Percentiles rank a stretch among this genome's conserved stretches.
Evolutionary conservation across 768 basidiomycete species (phyloP).

Genomic region (Kwoniella sp.): DNA sequence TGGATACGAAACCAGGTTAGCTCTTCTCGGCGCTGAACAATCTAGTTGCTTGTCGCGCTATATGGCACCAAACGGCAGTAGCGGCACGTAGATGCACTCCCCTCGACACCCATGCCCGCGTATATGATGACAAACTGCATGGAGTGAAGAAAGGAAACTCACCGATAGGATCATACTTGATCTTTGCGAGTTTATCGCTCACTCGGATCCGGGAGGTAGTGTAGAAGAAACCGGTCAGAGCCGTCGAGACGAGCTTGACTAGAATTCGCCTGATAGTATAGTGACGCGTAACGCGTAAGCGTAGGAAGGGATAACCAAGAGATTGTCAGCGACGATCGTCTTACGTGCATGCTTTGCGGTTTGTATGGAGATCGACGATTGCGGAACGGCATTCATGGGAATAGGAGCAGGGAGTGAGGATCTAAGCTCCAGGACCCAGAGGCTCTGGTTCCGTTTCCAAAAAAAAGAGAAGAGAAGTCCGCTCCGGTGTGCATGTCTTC

Average conservation of each 20-base stretch:
- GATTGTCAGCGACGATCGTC: neutral
- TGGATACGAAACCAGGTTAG: neutral
- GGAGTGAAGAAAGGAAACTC: slow-evolving; percentile 46
- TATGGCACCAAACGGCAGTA: neutral
- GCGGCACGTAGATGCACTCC: neutral
- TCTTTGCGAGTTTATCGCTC: slow-evolving; percentile 79
- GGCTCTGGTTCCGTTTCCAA: too few species aligned
- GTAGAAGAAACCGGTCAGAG: slow-evolving; percentile 90
- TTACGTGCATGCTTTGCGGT: neutral
- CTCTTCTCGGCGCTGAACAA: neutral
- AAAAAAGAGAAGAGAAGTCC: too few species aligned
- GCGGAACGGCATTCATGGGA: too few species aligned
- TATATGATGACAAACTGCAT: neutral
- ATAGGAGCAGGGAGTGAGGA: too few species aligned
- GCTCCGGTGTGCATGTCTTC: neutral
- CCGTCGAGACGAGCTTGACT: slow-evolving; percentile 84
- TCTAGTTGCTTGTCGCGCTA: too few species aligned
- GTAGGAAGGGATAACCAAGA: neutral
- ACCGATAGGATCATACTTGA: slow-evolving; percentile 90
- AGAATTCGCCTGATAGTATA: slow-evolving; percentile 68
- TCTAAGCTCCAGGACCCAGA: too few species aligned
- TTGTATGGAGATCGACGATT: neutral
- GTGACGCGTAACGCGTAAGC: neutral
- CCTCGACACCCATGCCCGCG: neutral
- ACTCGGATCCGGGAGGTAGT: slow-evolving; percentile 74